phyloP scores from a whole-genome alignment of 306 rosid genomes.

The Prunus kanzakura region DNA sequence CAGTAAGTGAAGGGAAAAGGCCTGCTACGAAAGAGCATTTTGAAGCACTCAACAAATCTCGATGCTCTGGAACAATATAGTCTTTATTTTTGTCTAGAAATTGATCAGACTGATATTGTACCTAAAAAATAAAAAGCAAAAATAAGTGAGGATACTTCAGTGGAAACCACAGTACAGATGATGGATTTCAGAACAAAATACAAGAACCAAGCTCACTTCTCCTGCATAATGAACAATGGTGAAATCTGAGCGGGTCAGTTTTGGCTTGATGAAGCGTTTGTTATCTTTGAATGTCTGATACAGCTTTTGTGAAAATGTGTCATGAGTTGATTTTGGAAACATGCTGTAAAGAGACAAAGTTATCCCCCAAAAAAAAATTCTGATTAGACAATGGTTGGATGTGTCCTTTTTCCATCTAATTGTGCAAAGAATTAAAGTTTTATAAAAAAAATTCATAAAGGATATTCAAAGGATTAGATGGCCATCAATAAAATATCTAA shows the following conservation, averaged over 20 bases:
- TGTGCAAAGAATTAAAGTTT: background rate
- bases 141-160: slow-evolving; percentile 17
- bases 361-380: background rate
- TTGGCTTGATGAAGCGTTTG: slow-evolving; percentile 91
- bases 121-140: slow-evolving; percentile 54
- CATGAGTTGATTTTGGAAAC: slow-evolving; percentile 93
- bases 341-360: slow-evolving; percentile 49
- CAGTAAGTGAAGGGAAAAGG: slow-evolving; percentile 76
- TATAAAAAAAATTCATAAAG: background rate
- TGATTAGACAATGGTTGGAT: background rate
- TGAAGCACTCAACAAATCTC: slow-evolving; percentile 81
- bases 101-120: slow-evolving; percentile 80
- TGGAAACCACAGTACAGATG: slow-evolving; percentile 6
- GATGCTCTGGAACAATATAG: slow-evolving; percentile 94
- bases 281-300: slow-evolving; percentile 84
- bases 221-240: slow-evolving; percentile 86
- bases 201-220: slow-evolving; percentile 55
- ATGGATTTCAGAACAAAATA: slow-evolving; percentile 19
- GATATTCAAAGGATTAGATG: background rate
- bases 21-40: slow-evolving; percentile 77
- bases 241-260: slow-evolving; percentile 82
- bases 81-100: slow-evolving; percentile 94
- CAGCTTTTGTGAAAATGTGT: slow-evolving; percentile 81
- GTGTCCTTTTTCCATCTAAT: background rate
- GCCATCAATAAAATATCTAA: background rate